phyloP scores from a whole-genome alignment of 2,329 filamentous ascomycete species.

The Gyromitra esculenta region DNA sequence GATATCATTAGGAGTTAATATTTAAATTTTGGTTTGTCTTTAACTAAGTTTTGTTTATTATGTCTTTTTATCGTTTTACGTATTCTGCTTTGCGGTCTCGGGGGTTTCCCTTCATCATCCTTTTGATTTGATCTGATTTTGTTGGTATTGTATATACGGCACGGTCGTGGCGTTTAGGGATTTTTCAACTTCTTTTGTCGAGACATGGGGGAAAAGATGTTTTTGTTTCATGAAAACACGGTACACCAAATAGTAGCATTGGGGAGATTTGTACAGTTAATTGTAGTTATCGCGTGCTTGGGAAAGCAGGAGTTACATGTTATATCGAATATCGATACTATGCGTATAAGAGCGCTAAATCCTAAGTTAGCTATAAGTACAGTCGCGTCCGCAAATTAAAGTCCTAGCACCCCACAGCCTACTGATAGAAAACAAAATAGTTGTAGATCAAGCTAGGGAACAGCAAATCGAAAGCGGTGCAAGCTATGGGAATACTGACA shows the following conservation, averaged over 20 bases:
- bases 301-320: no score
- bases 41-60: neutral
- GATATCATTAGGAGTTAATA: neutral
- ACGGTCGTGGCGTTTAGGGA: neutral
- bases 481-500: no score
- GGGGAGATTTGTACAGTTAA: no score
- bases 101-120: neutral
- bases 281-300: no score
- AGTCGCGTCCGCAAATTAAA: no score
- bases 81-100: neutral
- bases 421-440: no score
- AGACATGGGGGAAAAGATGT: neutral
- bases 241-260: neutral
- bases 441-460: no score
- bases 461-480: no score
- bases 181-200: neutral
- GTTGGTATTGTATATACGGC: neutral
- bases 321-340: no score
- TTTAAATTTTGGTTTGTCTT: neutral
- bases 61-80: conserved; percentile 1
- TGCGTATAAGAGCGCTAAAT: no score
- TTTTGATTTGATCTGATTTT: neutral
- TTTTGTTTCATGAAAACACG: neutral
- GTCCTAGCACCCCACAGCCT: no score
- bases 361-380: no score